phyloP scores from a whole-genome alignment of 23 red algal genomes.

The Gracilariopsis chorda region DNA sequence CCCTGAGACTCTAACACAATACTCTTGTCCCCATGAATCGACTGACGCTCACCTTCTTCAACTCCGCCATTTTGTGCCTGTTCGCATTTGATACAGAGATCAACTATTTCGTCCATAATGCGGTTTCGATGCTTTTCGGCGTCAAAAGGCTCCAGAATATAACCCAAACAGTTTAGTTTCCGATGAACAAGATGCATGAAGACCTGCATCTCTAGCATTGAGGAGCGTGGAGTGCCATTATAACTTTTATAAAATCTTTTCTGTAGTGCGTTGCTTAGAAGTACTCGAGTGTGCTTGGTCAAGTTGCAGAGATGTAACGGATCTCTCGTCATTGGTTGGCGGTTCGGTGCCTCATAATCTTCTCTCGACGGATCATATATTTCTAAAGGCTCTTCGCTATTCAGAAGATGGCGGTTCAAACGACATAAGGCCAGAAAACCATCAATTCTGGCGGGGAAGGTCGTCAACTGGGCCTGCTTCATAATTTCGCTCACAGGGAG shows the following conservation, averaged over 20 bases:
- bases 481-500: too few species aligned
- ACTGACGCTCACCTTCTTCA: too few species aligned
- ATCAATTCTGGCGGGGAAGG: background rate
- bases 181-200: background rate
- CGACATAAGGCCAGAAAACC: background rate
- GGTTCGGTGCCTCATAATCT: background rate
- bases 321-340: background rate
- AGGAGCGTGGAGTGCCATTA: conserved; percentile 6
- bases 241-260: conserved; percentile 13
- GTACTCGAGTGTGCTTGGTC: background rate
- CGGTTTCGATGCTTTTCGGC: background rate
- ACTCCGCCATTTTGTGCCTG: too few species aligned
- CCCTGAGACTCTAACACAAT: too few species aligned
- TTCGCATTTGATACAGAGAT: too few species aligned
- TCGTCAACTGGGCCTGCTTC: too few species aligned
- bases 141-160: background rate
- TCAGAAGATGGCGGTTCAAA: background rate
- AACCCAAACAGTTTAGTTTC: background rate
- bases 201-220: conserved; percentile 13
- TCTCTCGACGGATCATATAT: background rate
- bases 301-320: background rate
- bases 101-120: background rate
- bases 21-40: too few species aligned
- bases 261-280: background rate
- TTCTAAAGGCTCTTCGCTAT: background rate